Evolutionary conservation across 805 yeast genomes (phyloP), one percentile per base, ranked within the genome.

Genomic region (Starmerella stellata): DNA sequence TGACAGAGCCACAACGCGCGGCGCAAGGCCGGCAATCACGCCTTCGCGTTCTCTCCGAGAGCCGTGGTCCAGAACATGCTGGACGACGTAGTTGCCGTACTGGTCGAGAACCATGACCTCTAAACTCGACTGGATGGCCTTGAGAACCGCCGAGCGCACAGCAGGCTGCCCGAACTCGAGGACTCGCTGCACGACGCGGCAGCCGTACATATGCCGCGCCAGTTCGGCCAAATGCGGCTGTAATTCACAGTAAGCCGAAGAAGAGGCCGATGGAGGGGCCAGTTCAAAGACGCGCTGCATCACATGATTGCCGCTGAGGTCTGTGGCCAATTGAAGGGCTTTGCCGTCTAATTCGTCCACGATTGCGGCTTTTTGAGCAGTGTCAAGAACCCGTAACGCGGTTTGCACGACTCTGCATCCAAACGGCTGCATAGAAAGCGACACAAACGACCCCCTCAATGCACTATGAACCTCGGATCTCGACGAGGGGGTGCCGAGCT

Each of bases 231-330:
- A 78, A 38, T 70, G 74, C 35, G 50, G 51, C 38, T 56, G 44
- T 46, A 90, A 66, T 23, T 83, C 71, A 25, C 71, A 74, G 51
- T 82, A 65, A 35, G 90, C 72, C 50, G 82, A 85, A 28, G 73
- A 68, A 41, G 82, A 69, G 34, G 67, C 60, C 19, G 65, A 71
- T 42, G 79, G 72, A 4, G 94, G 90, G 37, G 85, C 73, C 43
- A 72, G 64, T 59, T 90, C 98, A 49, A 90, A 80, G 1, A 94
- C 75, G 56, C 85, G 87, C 61, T 90, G 99, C 46, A 90, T 78
- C 15, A 90, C 98, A 58, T 90, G 99, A 57, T 90, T 90, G 46
- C 96, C 98, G 58, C 90, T 90, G 62, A 87, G 96, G 58, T 90
- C 96, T 54, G 82, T 82, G 43, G 87, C 79, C 58, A 87, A 70